phyloP scores from a whole-genome alignment of 169 alveolate genomes.

The Plasmodium billcollinsi region DNA sequence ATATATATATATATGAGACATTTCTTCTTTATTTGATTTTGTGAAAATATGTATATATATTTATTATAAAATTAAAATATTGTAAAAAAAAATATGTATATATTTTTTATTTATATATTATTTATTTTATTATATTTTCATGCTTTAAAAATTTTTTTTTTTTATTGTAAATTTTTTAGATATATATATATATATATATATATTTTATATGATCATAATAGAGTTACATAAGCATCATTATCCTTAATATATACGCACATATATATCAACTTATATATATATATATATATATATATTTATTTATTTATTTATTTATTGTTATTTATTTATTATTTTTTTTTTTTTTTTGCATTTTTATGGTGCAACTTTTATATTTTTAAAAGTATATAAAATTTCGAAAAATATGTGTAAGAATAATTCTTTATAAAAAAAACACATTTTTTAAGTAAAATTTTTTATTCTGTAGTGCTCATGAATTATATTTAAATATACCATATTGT shows the following conservation, averaged over 20 bases:
- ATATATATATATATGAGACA: conserved; percentile 1
- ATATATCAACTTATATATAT: not conserved
- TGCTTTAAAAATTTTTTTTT: no score
- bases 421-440: conserved; percentile 13
- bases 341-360: conserved; percentile 53
- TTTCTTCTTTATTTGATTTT: no score
- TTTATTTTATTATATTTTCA: no score
- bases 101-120: not conserved
- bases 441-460: conserved; percentile 38
- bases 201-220: no score
- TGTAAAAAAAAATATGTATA: not conserved
- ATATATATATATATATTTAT: not conserved
- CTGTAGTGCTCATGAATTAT: not conserved
- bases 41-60: no score
- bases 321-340: conserved; percentile 47
- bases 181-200: conserved; percentile 1
- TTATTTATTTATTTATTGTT: conserved; percentile 6
- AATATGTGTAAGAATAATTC: conserved; percentile 24
- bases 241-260: not conserved
- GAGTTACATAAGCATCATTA: no score
- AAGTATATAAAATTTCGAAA: conserved; percentile 25
- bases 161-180: not conserved
- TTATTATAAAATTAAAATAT: not conserved
- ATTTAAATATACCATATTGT: no score
- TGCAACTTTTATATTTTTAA: conserved; percentile 44